Percentiles rank a stretch among this genome's conserved stretches.
These are phyloP conservation scores for Aspergillus awamori DNA, from an alignment of 2,329 filamentous ascomycete genomes.

Conservation along the genomic window DNA sequence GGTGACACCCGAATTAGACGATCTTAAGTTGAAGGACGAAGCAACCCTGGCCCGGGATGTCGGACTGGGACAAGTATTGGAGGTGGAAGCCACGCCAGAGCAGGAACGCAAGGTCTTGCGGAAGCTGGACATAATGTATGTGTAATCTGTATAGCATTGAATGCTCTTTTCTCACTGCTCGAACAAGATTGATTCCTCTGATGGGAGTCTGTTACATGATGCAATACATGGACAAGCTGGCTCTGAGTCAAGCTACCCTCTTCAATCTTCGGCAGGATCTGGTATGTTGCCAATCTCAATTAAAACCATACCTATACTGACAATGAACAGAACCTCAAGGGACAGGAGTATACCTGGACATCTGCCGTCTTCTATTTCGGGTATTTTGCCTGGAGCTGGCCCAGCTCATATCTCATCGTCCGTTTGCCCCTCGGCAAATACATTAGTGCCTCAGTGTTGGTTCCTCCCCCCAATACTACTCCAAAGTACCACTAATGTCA, in stretches of 20 bases:
- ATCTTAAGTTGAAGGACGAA: constrained; percentile 20
- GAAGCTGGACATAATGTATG: constrained; percentile 33
- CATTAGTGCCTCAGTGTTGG: constrained; percentile 35
- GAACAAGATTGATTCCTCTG: constrained; percentile 28
- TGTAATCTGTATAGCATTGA: not conserved
- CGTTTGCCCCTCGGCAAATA: constrained; percentile 34
- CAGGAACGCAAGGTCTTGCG: constrained; percentile 29
- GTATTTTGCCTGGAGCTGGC: constrained; percentile 44
- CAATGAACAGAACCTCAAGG: constrained; percentile 25
- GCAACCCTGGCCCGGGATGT: constrained; percentile 26
- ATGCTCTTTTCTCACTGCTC: not conserved
- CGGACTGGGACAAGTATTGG: constrained; percentile 31
- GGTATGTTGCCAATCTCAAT: constrained; percentile 12
- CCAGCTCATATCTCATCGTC: constrained; percentile 42
- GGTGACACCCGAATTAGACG: constrained; percentile 19
- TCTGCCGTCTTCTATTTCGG: constrained; percentile 41
- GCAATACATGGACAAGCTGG: constrained; percentile 36
- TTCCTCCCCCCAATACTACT: constrained; percentile 3
- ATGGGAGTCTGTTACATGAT: constrained; percentile 36
- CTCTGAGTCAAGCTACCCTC: constrained; percentile 34
- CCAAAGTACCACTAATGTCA: constrained; percentile 27
- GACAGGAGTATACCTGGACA: constrained; percentile 35
- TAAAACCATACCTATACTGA: constrained; percentile 1
- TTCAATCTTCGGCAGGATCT: constrained; percentile 31
- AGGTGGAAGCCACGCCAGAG: constrained; percentile 27